Evolutionary conservation across 495 filamentous ascomycete genomes (phyloP).

Genomic region (Xylaria cubensis): DNA sequence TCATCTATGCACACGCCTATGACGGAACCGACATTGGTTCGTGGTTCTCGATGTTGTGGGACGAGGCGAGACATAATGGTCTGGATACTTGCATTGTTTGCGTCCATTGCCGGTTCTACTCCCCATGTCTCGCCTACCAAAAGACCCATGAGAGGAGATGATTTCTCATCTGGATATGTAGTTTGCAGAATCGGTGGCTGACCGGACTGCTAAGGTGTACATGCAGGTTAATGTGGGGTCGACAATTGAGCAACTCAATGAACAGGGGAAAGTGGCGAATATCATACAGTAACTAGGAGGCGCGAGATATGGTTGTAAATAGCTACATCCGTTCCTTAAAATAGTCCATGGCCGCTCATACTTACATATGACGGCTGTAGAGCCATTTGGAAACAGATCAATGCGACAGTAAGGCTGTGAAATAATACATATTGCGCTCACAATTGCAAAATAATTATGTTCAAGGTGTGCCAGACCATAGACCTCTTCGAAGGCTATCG

Average conservation of each 20-base stretch:
- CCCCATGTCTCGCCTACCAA: not conserved
- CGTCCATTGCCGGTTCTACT: slow-evolving; percentile 21
- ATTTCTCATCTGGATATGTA: not conserved
- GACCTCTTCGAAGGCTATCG: not conserved
- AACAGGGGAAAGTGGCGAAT: not conserved
- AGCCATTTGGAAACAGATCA: not conserved
- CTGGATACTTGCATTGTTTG: slow-evolving; percentile 32
- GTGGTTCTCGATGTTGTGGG: slow-evolving; percentile 28
- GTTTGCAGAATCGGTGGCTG: not conserved
- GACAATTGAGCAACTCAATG: slow-evolving; percentile 2
- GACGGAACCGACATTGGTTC: slow-evolving; percentile 26
- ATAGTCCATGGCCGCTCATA: not conserved
- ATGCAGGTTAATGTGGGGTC: slow-evolving; percentile 10
- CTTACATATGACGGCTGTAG: not conserved
- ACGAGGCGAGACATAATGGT: slow-evolving; percentile 28
- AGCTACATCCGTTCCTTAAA: not conserved
- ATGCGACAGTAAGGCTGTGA: not conserved
- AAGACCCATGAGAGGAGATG: not conserved
- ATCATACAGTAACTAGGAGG: slow-evolving; percentile 7
- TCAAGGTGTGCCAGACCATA: not conserved
- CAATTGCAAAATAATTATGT: not conserved
- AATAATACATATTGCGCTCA: not conserved
- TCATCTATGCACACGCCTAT: slow-evolving; percentile 25
- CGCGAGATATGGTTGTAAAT: not conserved
- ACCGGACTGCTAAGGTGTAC: not conserved